These are phyloP conservation scores for Plasmodium chabaudi DNA, from an alignment of 169 alveolate species.

Conservation along the genomic window DNA sequence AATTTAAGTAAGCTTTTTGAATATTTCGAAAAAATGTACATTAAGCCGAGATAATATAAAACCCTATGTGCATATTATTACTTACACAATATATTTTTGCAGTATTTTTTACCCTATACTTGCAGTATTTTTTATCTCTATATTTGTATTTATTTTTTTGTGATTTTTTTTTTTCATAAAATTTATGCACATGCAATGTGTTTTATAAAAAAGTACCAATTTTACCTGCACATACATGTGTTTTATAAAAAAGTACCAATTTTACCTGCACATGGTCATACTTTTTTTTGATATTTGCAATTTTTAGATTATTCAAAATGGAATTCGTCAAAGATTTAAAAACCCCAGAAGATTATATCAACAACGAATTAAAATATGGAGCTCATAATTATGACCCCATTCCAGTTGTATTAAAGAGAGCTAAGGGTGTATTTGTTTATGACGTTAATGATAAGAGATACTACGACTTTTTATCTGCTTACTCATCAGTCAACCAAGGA, in stretches of 20 bases:
- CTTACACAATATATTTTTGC: background rate
- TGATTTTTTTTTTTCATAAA: slow-evolving; percentile 9
- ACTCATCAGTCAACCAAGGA: slow-evolving; percentile 89
- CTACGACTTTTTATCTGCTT: slow-evolving; percentile 93
- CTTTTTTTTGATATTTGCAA: background rate
- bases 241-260: background rate
- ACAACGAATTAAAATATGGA: slow-evolving; percentile 83
- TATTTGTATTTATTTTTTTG: slow-evolving; percentile 4
- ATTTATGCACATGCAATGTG: slow-evolving; percentile 25
- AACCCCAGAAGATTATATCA: slow-evolving; percentile 75
- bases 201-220: background rate
- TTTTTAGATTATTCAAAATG: slow-evolving; percentile 32
- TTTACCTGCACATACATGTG: background rate
- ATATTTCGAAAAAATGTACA: background rate
- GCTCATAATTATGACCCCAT: slow-evolving; percentile 93
- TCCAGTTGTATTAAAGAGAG: slow-evolving; percentile 92
- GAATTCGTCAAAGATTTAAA: slow-evolving; percentile 50
- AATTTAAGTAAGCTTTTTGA: background rate
- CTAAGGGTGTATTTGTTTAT: slow-evolving; percentile 82
- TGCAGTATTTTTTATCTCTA: background rate
- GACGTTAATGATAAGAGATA: slow-evolving; percentile 90
- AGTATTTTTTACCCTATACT: background rate
- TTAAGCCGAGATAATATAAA: background rate
- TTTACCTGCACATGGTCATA: background rate
- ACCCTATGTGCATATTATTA: too few species aligned